A percentile compares a stretch with the other conserved stretches of the same genome.
phyloP scores from a whole-genome alignment of 192 early-diverging fungal genomes.

The Dispira parvispora region DNA sequence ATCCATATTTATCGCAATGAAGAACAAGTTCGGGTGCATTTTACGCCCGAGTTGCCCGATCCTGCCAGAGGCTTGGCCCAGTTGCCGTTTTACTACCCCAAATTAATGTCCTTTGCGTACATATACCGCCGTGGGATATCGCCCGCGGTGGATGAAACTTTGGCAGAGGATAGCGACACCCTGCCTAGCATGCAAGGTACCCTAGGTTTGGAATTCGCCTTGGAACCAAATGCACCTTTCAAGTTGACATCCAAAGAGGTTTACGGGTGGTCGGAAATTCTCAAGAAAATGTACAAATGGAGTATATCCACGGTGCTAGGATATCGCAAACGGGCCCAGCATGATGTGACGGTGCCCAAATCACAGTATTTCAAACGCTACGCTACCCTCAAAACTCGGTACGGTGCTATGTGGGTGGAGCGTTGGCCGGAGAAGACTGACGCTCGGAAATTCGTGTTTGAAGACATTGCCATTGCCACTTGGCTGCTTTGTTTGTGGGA shows the following conservation, averaged over 20 bases:
- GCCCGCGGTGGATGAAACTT: constrained; percentile 3
- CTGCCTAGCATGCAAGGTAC: constrained; percentile 5
- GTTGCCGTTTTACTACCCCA: constrained; percentile 30
- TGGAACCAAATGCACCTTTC: constrained; percentile 5
- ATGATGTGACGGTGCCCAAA: constrained; percentile 55
- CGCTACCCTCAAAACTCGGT: constrained; percentile 41
- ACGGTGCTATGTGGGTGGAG: constrained; percentile 45
- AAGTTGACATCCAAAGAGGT: constrained; percentile 29
- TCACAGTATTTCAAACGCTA: constrained; percentile 48
- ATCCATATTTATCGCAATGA: constrained; percentile 14
- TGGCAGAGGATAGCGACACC: constrained; percentile 7
- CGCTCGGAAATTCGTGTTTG: constrained; percentile 66
- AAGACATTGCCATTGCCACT: constrained; percentile 74
- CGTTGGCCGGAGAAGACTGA: constrained; percentile 75
- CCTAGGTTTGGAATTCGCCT: constrained; percentile 16
- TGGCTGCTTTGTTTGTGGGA: constrained; percentile 67
- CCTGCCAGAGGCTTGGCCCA: constrained; percentile 2
- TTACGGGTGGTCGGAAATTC: constrained; percentile 34
- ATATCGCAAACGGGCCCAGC: constrained; percentile 47
- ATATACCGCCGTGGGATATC: neutral
- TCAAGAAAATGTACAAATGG: constrained; percentile 62
- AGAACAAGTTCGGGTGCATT: constrained; percentile 3
- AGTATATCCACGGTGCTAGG: constrained; percentile 49
- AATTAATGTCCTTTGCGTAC: constrained; percentile 10
- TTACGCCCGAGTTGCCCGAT: neutral